Conservation (phyloP, 192 early-diverging fungal genomes). For the Gaertneriomyces sp. region DNA sequence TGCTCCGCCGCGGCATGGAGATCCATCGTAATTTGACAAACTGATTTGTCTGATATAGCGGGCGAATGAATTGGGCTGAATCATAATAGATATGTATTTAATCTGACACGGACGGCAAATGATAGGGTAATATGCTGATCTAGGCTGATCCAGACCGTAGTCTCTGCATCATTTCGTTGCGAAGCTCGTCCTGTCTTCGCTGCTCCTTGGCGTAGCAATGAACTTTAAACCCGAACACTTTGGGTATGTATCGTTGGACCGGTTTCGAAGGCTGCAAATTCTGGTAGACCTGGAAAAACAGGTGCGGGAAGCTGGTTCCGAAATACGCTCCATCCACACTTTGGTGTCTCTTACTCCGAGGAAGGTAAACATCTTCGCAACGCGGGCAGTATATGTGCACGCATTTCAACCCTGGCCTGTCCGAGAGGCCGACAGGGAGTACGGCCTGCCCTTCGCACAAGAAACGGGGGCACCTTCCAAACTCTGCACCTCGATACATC, state of each 20-base stretch:
- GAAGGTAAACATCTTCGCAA: conserved; percentile 96
- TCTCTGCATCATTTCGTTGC: conserved; percentile 49
- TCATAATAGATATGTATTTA: too few relatives aligned
- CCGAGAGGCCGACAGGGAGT: conserved; percentile 84
- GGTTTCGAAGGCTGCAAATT: conserved; percentile 71
- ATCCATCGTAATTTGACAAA: background rate
- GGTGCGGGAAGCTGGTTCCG: conserved; percentile 93
- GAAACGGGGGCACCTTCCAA: conserved; percentile 95
- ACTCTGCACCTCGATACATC: conserved; percentile 89
- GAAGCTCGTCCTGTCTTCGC: conserved; percentile 82
- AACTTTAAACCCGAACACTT: conserved; percentile 97
- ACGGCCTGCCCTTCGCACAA: conserved; percentile 87
- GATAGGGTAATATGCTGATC: too few relatives aligned
- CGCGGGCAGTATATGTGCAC: conserved; percentile 95
- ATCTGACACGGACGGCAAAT: too few relatives aligned
- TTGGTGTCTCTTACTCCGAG: conserved; percentile 80
- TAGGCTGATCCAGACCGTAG: background rate
- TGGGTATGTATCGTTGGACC: conserved; percentile 86
- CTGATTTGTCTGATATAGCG: too few relatives aligned
- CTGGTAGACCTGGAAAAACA: conserved; percentile 90
- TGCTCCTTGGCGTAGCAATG: conserved; percentile 85
- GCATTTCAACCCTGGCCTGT: conserved; percentile 75
- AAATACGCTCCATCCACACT: conserved; percentile 94
- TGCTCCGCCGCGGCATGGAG: conserved; percentile 2
- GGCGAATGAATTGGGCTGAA: too few relatives aligned